Evolutionary conservation across 441 rosid species (phyloP).

Genomic region (Pelargonium australe): DNA sequence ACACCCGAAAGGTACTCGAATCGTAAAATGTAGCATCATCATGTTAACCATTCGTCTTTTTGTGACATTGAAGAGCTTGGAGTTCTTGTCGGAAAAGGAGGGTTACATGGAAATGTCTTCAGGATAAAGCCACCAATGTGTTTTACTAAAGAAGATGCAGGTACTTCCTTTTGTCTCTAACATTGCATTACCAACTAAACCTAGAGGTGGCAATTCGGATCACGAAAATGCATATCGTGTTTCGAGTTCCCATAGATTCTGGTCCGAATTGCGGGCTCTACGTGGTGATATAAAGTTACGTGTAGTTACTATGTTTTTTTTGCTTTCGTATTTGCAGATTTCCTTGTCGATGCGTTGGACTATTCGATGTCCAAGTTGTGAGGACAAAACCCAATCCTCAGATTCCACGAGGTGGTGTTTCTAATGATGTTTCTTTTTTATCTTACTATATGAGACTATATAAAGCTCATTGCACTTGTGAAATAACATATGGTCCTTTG

Average conservation of each 20-base stretch:
- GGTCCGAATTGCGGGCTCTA: too few species aligned
- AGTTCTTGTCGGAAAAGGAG: conserved; percentile 80
- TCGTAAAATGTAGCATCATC: too few species aligned
- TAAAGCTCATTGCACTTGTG: not conserved
- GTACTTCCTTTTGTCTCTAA: conserved; percentile 24
- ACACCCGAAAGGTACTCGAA: too few species aligned
- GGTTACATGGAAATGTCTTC: conserved; percentile 76
- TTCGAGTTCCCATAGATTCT: too few species aligned
- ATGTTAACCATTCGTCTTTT: conserved; percentile 9
- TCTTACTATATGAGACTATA: not conserved
- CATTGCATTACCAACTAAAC: too few species aligned
- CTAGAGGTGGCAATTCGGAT: too few species aligned
- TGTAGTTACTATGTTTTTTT: not conserved
- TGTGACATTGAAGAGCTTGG: conserved; percentile 51
- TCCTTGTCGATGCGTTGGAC: conserved; percentile 80
- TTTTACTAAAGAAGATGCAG: conserved; percentile 85
- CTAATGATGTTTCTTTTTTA: not conserved
- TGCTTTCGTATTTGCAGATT: conserved; percentile 46
- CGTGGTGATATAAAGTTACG: not conserved
- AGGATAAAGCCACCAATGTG: conserved; percentile 95
- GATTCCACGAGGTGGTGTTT: not conserved
- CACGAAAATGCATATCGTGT: too few species aligned
- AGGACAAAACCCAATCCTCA: conserved; percentile 13
- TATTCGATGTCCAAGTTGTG: conserved; percentile 61
- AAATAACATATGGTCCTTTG: not conserved